Percentiles rank a stretch among this genome's conserved stretches.
These are phyloP conservation scores for Phialophora verrucosa DNA, from an alignment of 2,329 filamentous ascomycete genomes.

Conservation along the genomic window DNA sequence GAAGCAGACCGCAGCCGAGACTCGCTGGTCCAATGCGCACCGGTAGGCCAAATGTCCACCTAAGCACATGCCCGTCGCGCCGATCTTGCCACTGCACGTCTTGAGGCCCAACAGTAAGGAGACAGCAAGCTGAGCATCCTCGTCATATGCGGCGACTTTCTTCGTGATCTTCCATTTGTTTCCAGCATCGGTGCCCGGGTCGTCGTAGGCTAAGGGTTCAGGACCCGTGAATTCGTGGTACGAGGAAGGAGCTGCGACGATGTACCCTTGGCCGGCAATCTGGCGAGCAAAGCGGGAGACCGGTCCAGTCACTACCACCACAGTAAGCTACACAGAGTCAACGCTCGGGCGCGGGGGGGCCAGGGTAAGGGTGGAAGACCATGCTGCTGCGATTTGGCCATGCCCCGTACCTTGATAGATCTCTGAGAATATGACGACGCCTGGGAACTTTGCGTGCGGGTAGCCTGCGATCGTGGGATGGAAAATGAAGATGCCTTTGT, in stretches of 20 bases:
- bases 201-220: constrained; percentile 83
- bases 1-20: constrained; percentile 80
- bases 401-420: constrained; percentile 81
- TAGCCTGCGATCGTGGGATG: constrained; percentile 85
- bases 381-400: constrained; percentile 10
- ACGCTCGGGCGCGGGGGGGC: not conserved
- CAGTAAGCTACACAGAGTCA: not conserved
- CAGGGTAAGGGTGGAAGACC: not conserved
- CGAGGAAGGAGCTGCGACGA: constrained; percentile 85
- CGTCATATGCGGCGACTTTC: constrained; percentile 83
- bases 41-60: constrained; percentile 84
- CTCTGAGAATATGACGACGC: constrained; percentile 87
- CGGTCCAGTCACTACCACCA: constrained; percentile 76
- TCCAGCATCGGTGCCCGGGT: constrained; percentile 81
- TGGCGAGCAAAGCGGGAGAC: constrained; percentile 88
- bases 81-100: constrained; percentile 81
- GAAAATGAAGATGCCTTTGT: constrained; percentile 81
- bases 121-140: constrained; percentile 71
- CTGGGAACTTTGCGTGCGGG: constrained; percentile 86
- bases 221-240: constrained; percentile 94
- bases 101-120: constrained; percentile 72
- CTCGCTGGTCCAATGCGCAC: constrained; percentile 74
- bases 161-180: constrained; percentile 87
- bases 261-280: constrained; percentile 91
- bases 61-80: constrained; percentile 87